Evolutionary conservation across 2,329 filamentous ascomycete species (phyloP), one percentile per base, ranked within the genome.

Genomic region (Xylaria sp.): DNA sequence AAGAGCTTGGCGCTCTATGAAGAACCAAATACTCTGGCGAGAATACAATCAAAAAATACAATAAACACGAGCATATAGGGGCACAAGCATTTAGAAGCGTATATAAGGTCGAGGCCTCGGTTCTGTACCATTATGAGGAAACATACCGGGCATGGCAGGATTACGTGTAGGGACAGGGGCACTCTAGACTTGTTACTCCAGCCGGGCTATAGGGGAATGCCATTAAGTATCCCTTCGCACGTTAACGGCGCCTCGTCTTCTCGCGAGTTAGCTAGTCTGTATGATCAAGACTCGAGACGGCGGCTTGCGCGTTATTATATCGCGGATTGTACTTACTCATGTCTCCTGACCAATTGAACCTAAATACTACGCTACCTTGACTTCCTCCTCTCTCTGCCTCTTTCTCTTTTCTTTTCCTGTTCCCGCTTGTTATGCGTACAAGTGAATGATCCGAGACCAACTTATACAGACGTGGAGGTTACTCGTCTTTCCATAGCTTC

Each of bases 1-100:
- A 98, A 89, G 95, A 99, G 85, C 85, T 99, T 73, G 96, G 96
- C 75, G 96, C 94, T 72, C 84, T 98, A 83, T 97, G 88, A 72
- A n/a, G 13, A 18, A 37, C 8, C 12, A 23, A 52, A 48, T 23
- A 51, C 41, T 44, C 6, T 2, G 41, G 41, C 13, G 18, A 44
- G 18, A 18, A 44, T 18, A 44, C 23, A 25, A 25, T 25, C 23
- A 44, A 44, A 44, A 18, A 18, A 44, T 13, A 13, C 15, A 60
- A 55, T 46, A n/a, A 18, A 18, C 23, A 25, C 23, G 23, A 56
- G 37, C 52, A 64, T 60, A 41, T 57, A 28, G 15, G 28, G 32
- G 37, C 18, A 20, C 5, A 44, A 52, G 37, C 48, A 65, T 65
- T 34, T 37, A 63, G 34, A 39, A 58, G 39, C 34, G 20, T 44